phyloP scores from a whole-genome alignment of 2,329 filamentous ascomycete genomes.

The Proliferodiscus dingleyae region DNA sequence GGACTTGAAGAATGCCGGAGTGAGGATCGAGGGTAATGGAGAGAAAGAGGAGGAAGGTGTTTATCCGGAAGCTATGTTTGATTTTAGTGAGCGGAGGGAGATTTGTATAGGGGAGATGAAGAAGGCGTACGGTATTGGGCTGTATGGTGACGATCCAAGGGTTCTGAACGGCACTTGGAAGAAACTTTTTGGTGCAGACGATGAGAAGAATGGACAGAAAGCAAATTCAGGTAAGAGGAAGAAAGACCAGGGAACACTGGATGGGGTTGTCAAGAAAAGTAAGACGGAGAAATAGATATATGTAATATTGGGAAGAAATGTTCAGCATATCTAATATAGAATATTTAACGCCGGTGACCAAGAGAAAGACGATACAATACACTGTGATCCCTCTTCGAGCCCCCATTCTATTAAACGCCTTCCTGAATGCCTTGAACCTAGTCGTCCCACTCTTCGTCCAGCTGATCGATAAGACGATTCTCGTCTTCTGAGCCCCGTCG shows the following conservation, averaged over 20 bases:
- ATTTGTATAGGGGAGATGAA: conserved; percentile 66
- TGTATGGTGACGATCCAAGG: conserved; percentile 58
- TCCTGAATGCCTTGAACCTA: conserved; percentile 28
- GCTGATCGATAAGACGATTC: conserved; percentile 88
- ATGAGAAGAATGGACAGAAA: conserved; percentile 13
- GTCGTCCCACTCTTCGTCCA: conserved; percentile 97
- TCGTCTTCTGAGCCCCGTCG: conserved; percentile 62
- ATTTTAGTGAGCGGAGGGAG: conserved; percentile 59
- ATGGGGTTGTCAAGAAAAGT: conserved; percentile 19
- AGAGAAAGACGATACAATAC: neutral
- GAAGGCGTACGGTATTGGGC: conserved; percentile 58
- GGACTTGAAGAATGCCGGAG: conserved; percentile 65
- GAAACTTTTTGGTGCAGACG: conserved; percentile 39
- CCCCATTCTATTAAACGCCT: neutral
- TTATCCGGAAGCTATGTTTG: conserved; percentile 75
- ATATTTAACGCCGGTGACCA: neutral
- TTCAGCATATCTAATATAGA: neutral
- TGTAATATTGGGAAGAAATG: neutral
- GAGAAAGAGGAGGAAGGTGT: conserved; percentile 40
- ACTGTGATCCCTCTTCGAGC: neutral
- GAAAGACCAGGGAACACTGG: conserved; percentile 22
- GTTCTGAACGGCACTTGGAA: conserved; percentile 58
- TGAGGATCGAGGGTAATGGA: conserved; percentile 54
- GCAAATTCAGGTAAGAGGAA: conserved; percentile 13
- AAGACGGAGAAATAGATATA: conserved; percentile 8